phyloP scores from a whole-genome alignment of 2,329 filamentous ascomycete genomes.

The Sarocladium strictum region DNA sequence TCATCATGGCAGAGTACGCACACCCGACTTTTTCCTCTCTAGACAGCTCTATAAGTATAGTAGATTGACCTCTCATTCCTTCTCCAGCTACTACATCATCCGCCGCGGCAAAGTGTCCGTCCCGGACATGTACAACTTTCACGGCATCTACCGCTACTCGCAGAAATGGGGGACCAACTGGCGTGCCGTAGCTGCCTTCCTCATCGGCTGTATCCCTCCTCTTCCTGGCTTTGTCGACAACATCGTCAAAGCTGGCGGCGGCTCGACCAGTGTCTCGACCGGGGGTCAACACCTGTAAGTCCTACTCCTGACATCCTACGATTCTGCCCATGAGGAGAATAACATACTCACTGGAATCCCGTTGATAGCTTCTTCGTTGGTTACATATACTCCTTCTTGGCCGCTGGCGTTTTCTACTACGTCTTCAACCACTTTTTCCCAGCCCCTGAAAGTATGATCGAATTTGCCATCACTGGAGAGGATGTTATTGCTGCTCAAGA shows the following conservation, averaged over 20 bases:
- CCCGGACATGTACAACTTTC: constrained; percentile 27
- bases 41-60: not conserved
- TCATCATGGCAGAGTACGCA: not conserved
- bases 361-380: constrained; percentile 6
- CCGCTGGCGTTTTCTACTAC: constrained; percentile 3
- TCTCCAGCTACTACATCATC: constrained; percentile 56
- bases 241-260: constrained; percentile 1
- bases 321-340: constrained; percentile 5
- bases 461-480: constrained; percentile 6
- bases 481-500: constrained; percentile 6
- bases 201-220: no score
- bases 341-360: constrained; percentile 1
- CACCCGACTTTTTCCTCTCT: not conserved
- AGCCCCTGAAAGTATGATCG: constrained; percentile 6
- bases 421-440: constrained; percentile 6
- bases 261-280: constrained; percentile 2
- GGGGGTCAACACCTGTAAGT: constrained; percentile 6
- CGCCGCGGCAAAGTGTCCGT: constrained; percentile 43
- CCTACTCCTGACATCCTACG: constrained; percentile 3
- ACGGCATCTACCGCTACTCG: constrained; percentile 36
- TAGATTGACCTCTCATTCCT: constrained; percentile 10
- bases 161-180: constrained; percentile 52
- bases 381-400: constrained; percentile 6
- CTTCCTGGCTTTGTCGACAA: constrained; percentile 27
- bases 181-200: constrained; percentile 50